These are phyloP conservation scores for Metroxylon sagu DNA, from an alignment of 176 grass and related monocot genomes.

Conservation along the genomic window DNA sequence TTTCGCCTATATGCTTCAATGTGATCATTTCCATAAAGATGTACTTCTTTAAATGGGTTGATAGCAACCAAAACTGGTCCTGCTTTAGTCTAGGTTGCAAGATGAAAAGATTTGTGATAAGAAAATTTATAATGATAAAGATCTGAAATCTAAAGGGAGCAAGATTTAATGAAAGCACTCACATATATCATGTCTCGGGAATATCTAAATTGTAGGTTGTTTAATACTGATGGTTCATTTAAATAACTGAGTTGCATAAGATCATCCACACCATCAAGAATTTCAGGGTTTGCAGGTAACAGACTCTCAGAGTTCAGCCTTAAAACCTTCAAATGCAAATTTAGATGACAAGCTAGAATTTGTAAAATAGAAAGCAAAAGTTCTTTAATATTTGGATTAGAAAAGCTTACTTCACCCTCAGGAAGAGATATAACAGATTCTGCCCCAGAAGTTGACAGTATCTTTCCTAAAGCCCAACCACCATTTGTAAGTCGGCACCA, in stretches of 20 bases:
- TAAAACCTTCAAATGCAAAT: conserved; percentile 50
- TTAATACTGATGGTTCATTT: conserved; percentile 87
- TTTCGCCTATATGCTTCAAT: conserved; percentile 77
- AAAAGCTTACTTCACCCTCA: conserved; percentile 66
- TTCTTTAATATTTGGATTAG: not conserved
- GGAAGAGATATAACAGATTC: conserved; percentile 63
- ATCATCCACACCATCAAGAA: conserved; percentile 95
- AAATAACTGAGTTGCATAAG: conserved; percentile 99
- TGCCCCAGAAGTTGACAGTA: conserved; percentile 58
- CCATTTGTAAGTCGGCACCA: conserved; percentile 77
- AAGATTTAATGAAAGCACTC: conserved; percentile 14
- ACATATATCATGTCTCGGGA: conserved; percentile 86
- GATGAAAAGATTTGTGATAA: conserved; percentile 6
- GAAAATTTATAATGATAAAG: conserved; percentile 17
- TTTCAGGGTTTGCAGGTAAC: conserved; percentile 90
- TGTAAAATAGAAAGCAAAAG: conserved; percentile 6
- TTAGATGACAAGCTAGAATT: conserved; percentile 11
- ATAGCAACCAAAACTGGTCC: conserved; percentile 94
- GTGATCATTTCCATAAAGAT: conserved; percentile 73
- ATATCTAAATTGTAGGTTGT: conserved; percentile 94
- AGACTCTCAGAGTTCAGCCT: conserved; percentile 70
- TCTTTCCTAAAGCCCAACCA: conserved; percentile 70
- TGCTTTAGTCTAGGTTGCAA: conserved; percentile 87
- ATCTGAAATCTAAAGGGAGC: too few relatives aligned
- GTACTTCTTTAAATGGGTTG: conserved; percentile 93